Evolutionary conservation across 83 land plant species (phyloP).

Genomic region (Diphasiastrum complanatum): DNA sequence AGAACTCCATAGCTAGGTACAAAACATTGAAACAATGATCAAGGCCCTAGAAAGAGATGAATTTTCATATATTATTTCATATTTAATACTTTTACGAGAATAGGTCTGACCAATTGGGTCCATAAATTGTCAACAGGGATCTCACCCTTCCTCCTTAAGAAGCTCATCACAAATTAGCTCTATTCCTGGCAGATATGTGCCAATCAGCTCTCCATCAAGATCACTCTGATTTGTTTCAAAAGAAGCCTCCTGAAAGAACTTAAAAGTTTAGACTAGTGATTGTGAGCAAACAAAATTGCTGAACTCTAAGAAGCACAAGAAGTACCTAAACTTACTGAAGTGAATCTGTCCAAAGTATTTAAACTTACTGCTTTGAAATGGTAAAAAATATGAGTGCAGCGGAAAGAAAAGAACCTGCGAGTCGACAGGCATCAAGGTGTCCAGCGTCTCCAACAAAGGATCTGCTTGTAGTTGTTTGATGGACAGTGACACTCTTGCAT

Average conservation of each 20-base stretch:
- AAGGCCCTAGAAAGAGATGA: too few relatives aligned
- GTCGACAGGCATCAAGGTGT: constrained; percentile 75
- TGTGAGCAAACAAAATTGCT: neutral
- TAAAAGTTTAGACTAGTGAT: neutral
- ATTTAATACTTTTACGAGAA: too few relatives aligned
- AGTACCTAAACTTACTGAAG: too few relatives aligned
- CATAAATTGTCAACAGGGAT: too few relatives aligned
- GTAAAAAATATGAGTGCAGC: neutral
- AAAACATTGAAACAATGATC: too few relatives aligned
- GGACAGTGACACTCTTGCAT: constrained; percentile 60
- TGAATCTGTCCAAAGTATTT: neutral
- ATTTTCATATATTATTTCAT: too few relatives aligned
- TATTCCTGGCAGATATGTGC: constrained; percentile 23
- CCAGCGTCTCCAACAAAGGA: constrained; percentile 82
- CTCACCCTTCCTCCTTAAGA: constrained; percentile 24
- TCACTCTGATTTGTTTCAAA: neutral
- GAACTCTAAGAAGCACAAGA: too few relatives aligned
- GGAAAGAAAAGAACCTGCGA: constrained; percentile 6
- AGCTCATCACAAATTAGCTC: constrained; percentile 27
- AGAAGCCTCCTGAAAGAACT: neutral
- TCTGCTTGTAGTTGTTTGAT: constrained; percentile 85
- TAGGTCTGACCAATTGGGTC: too few relatives aligned
- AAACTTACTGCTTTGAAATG: neutral
- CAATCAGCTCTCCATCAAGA: constrained; percentile 19
- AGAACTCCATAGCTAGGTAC: too few relatives aligned